Conservation (phyloP, 805 yeast genomes). For the Metschnikowia matae region DNA sequence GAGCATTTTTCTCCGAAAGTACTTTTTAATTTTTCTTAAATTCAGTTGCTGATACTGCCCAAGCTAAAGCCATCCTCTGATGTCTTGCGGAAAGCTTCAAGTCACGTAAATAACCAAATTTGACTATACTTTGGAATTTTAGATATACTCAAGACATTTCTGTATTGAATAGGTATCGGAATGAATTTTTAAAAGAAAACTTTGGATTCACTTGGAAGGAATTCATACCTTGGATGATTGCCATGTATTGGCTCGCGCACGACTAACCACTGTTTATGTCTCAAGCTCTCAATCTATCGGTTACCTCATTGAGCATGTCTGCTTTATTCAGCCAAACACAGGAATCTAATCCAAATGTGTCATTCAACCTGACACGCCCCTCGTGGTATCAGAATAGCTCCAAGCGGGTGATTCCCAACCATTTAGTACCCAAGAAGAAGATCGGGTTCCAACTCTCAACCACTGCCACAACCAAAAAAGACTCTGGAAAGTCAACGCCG, state of each 20-base stretch:
- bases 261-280: background rate
- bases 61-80: background rate
- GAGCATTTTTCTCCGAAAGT: no score
- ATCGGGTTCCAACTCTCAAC: constrained; percentile 36
- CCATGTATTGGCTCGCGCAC: background rate
- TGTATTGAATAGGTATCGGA: no score
- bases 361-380: constrained; percentile 19
- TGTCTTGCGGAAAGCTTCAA: background rate
- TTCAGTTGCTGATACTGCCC: background rate
- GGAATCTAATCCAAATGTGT: background rate
- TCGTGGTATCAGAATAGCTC: constrained; percentile 35
- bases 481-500: constrained; percentile 4
- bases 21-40: background rate
- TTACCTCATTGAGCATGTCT: constrained; percentile 5
- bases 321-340: constrained; percentile 10
- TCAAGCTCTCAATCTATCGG: background rate
- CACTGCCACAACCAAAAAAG: constrained; percentile 16
- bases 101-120: background rate
- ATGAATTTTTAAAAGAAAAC: background rate
- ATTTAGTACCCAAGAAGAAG: constrained; percentile 37
- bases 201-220: background rate
- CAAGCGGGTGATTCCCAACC: constrained; percentile 39
- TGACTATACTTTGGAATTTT: background rate
- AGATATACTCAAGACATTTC: no score
- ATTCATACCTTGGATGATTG: background rate